Evolutionary conservation across 192 early-diverging fungal species (phyloP), one percentile per base, ranked within the genome.

Genomic region (Coemansia sp.): DNA sequence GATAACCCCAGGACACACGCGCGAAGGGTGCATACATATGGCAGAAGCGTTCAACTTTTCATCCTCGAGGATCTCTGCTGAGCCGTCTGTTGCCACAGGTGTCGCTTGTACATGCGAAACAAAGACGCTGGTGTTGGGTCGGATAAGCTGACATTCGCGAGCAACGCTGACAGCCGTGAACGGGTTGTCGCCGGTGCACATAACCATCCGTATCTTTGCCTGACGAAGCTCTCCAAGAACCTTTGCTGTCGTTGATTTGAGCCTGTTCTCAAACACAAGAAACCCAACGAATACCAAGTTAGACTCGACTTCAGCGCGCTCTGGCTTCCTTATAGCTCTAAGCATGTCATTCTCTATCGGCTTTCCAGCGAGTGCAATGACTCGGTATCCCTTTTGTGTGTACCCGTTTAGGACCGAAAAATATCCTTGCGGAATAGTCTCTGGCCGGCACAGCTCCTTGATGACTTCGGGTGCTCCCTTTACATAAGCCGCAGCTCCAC

Each of bases 171-270:
- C 87, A 7, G 95, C 93, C 6, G 98, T 99, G 10, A 98, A 79
- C 29, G 97, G 86, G 77, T 98, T 99, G 66, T 99, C 98, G 32
- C 95, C 94, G 0, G 98, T 98, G 69, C 96, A 98, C 98, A 99
- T 99, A 22, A 98, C 84, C 73, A 90, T 88, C 15, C 95, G 85
- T 58, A 99, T 94, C 17, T 76, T 81, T 5, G 98, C 96, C 33
- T 85, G 83, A 42, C 85, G 73, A 15, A 99, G 82, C n/a, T 87
- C 88, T 22, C 85, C 68, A 5, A 99, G 86, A 0, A 92, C 89
- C 2, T 72, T 62, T 0, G 85, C 74, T 0, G 96, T 94, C 3
- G 85, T 88, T 8, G 91, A 85, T 62, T 99, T 99, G 23, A 98
- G 70, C 75, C 93, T 92, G 86, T 99, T 99, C 69, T 98, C 98